Evolutionary conservation across 768 basidiomycete genomes (phyloP).

Genomic region (Lentinula sp.): DNA sequence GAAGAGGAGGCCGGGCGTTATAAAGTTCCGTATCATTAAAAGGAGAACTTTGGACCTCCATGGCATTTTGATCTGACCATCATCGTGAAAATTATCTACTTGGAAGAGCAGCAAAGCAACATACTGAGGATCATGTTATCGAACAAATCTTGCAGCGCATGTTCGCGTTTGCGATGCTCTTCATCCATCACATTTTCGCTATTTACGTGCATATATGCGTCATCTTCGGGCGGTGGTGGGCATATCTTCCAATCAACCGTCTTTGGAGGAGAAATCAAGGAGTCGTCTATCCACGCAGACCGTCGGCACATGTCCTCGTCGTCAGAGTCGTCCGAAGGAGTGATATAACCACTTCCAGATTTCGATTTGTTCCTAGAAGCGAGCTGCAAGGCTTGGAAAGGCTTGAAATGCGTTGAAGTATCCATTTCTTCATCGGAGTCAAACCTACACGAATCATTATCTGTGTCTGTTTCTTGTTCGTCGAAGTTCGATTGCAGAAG

Average conservation of each 20-base stretch:
- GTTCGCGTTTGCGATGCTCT: constrained; percentile 19
- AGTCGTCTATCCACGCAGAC: constrained; percentile 18
- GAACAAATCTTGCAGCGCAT: constrained; percentile 12
- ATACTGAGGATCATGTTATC: constrained; percentile 15
- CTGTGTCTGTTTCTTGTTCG: constrained; percentile 3
- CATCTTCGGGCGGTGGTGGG: constrained; percentile 5
- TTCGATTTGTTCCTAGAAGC: not conserved
- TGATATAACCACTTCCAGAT: constrained; percentile 7
- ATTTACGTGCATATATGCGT: constrained; percentile 9
- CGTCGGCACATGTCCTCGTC: constrained; percentile 10
- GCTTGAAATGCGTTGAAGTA: not conserved
- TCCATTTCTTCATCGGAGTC: constrained; percentile 1
- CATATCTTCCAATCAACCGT: constrained; percentile 14
- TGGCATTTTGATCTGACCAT: not conserved
- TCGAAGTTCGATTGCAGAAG: not conserved
- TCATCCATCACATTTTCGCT: not conserved
- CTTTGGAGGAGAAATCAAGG: constrained; percentile 16
- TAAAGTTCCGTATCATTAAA: not conserved
- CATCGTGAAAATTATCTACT: not conserved
- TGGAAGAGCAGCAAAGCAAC: not conserved
- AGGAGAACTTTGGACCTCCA: not conserved
- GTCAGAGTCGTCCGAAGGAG: constrained; percentile 4
- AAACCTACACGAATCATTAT: not conserved
- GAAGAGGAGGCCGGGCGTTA: not conserved
- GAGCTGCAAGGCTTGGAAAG: not conserved